These are phyloP conservation scores for Colletotrichum aenigma DNA, from an alignment of 2,329 filamentous ascomycete genomes.

Conservation along the genomic window DNA sequence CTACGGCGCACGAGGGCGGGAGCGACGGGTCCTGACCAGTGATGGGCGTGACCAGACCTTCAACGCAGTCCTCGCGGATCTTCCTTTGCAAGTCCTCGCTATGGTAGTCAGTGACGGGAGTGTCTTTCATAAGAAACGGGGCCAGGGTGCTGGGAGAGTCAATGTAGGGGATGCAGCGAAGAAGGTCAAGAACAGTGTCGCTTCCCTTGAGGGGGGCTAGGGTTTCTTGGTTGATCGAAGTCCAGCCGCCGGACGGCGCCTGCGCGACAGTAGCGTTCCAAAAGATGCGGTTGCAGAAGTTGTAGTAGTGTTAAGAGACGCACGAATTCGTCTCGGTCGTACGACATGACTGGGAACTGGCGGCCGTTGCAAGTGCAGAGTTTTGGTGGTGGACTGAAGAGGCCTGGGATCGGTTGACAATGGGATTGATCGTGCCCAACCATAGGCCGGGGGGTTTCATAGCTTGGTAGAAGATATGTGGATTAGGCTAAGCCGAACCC, in stretches of 20 bases:
- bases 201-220: conserved; percentile 1
- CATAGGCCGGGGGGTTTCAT: too few species aligned
- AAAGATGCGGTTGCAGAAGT: conserved; percentile 21
- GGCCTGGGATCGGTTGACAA: too few species aligned
- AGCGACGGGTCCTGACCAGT: not conserved
- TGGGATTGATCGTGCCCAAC: too few species aligned
- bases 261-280: conserved; percentile 10
- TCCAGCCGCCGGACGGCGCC: conserved; percentile 14
- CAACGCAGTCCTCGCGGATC: too few species aligned
- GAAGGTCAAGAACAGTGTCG: conserved; percentile 18
- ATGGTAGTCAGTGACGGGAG: conserved; percentile 1
- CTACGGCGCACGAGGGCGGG: conserved; percentile 11
- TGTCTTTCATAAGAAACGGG: not conserved
- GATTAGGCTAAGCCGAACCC: too few species aligned
- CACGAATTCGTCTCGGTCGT: conserved; percentile 14
- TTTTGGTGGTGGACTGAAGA: too few species aligned
- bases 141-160: not conserved
- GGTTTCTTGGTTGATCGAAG: conserved; percentile 11
- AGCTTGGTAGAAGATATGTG: too few species aligned
- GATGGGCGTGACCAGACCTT: not conserved
- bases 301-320: conserved; percentile 22
- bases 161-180: conserved; percentile 19
- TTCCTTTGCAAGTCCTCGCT: too few species aligned
- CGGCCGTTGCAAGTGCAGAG: not conserved
- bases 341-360: not conserved